Base-by-base conservation (phyloP, 768 basidiomycete species). In the Gloeopeniophorella convolvens region DNA sequence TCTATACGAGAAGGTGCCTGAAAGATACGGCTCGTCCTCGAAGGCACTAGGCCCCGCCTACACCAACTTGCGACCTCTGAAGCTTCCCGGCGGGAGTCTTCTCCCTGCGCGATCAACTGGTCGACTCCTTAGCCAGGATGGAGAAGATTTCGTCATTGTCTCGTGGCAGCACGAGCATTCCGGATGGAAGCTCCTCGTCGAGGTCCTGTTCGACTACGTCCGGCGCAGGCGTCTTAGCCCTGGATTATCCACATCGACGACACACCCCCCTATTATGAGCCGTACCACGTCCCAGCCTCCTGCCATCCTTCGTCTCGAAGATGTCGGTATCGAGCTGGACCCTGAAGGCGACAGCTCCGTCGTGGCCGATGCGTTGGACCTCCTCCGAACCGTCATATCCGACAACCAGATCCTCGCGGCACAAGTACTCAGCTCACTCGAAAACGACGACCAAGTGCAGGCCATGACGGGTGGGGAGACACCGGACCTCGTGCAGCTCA, bases 151-250 rank as follows among this genome's bases (percentile, higher is more conserved):
- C 15, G 67, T 84, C 18, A 82, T 86, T 5, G 75, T 94, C 1
- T 74, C 77, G 16, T 96, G 93, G 93, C 75, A 83, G 54, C 82
- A 86, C 56, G 72, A 80, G 37, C 82, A 91, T 60, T 89, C 85
- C 6, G 90, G 88, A 2, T 96, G 93, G 93, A 85, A 79, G 56
- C 64, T 95, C 12, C 66, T 95, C 5, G 64, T 91, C n/a, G 91
- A 92, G 58, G 69, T 94, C 8, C 70, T 95, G 45, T 78, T 79
- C 4, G 83, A 86, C 61, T 89, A 85, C 61, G 80, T 85, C 48
- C 81, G 79, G 50, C 76, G 77, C 26, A 68, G 74, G 50, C 73
- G 78, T 9, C 64, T 72, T 60, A 68, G 75, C 40, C 51, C 70
- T n/a, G 59, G 65, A 11, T 20, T 39, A 8, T 28, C 50, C 36